Evolutionary conservation across 257 asterid genomes (phyloP), one percentile per base, ranked within the genome.

Genomic region (Phtheirospermum japonicum): DNA sequence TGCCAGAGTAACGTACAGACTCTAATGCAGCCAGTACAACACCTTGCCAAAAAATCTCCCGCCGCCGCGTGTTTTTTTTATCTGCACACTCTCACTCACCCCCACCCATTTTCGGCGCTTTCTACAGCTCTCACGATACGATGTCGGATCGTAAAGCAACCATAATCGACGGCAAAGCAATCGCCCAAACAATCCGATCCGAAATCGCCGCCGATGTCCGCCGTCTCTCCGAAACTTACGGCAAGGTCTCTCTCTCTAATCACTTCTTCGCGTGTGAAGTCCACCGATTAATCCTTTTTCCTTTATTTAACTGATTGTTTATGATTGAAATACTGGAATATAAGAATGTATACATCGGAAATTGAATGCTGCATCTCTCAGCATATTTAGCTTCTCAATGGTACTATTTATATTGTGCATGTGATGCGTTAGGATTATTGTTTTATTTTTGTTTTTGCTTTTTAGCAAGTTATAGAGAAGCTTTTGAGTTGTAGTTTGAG

Each of bases 131-230:
- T 49, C 55, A 11, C 55, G 18, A 26, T 58, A 61, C 76, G 33
- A 89, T 90, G 97, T 69, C 93, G 61, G 87, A 85, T 71, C 87
- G 77, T 34, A 73, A 71, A 66, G 90, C 96, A 50, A 73, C 79
- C 69, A 45, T 87, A 56, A 90, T 90, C 77, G 86, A 90, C 40
- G 97, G 97, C 73, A 90, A 90, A 66, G 84, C 83, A 23, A 66
- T 86, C 40, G 91, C 95, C 68, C 85, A 82, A 66, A 75, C 90
- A 49, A 84, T 87, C 74, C 83, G 93, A 74, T 80, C 83, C 19
- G 95, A 87, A 64, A 80, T 87, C 61, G 82, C 90, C 20, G 70
- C 65, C 23, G 88, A 87, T 65, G 85, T 84, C 62, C 79, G 76
- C 59, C 79, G 70, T 37, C 87, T 84, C 61, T 80, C 85, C 13